phyloP scores from a whole-genome alignment of 768 basidiomycete species.

The Asterophora parasitica region DNA sequence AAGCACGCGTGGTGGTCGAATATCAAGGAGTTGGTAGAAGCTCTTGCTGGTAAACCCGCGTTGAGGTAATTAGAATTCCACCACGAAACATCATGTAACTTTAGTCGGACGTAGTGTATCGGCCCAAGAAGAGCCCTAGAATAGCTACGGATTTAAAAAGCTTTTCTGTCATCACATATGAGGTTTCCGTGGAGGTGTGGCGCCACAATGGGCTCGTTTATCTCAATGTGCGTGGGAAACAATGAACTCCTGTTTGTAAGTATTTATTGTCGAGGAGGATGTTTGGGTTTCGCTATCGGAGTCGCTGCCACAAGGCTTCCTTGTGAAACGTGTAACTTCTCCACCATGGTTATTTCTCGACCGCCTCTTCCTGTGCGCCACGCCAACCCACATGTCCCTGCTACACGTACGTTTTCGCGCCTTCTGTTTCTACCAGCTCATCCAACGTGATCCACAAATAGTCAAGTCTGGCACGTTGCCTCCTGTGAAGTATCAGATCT shows the following conservation, averaged over 20 bases:
- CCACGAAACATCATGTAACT: constrained; percentile 6
- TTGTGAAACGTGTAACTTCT: constrained; percentile 6
- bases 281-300: constrained; percentile 15
- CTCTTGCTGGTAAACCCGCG: constrained; percentile 61
- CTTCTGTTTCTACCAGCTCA: constrained; percentile 1
- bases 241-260: constrained; percentile 22
- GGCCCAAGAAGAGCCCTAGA: not conserved
- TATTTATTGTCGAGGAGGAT: constrained; percentile 25
- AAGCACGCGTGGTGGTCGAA: constrained; percentile 75
- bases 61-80: constrained; percentile 34
- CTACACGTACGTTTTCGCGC: constrained; percentile 31
- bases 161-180: no score
- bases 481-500: constrained; percentile 87
- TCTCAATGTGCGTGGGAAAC: constrained; percentile 26
- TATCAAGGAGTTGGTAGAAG: constrained; percentile 67
- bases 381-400: constrained; percentile 46
- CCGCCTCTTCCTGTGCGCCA: constrained; percentile 48
- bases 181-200: not conserved
- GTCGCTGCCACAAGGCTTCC: constrained; percentile 6
- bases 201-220: constrained; percentile 6
- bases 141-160: not conserved
- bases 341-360: constrained; percentile 30
- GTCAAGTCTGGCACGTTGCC: constrained; percentile 43
- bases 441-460: constrained; percentile 21
- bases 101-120: not conserved